Evolutionary conservation across 23 red algal genomes (phyloP), one percentile per base, ranked within the genome.

Genomic region (Porphyridium purpureum): DNA sequence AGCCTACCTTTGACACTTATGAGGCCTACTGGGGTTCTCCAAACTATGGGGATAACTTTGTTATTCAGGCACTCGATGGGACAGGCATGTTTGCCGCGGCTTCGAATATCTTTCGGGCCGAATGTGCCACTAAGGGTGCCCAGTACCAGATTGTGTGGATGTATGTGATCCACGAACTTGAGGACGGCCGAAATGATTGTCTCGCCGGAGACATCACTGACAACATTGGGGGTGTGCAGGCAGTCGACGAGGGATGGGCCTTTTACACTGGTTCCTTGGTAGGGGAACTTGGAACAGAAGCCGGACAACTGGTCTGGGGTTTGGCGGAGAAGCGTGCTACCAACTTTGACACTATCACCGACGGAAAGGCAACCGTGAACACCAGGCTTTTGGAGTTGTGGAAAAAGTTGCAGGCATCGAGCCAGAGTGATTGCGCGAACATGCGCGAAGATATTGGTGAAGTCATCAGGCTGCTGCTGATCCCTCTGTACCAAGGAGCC

Each of bases 81-180:
- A 17, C 3, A 2, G 63, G 38, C 2, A 2, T 2, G 4, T 68
- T 68, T 27, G 4, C 27, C 4, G 64, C 4, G 0, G 52, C 0
- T 3, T 5, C 6, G 8, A 47, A 62, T 24, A 33, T 1, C 4
- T 36, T 59, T 47, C 49, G 64, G 4, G 55, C 64, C 25, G 3
- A 69, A 17, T 28, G 3, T 17, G 49, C 64, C 17, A 46, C 27
- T 1, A 69, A 55, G 1, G 64, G 64, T 32, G 30, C 7, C 11
- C 64, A 62, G 54, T 53, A 63, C 19, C 49, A 58, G 30, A 36
- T 4, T 22, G 15, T 58, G 4, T 55, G 51, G 64, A 69, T 69
- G 64, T 69, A 63, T 52, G 24, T 69, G 8, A 28, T 69, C 0
- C 64, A 63, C 23, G 42, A 69, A 24, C 29, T 69, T 23, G 64